Conservation (phyloP, 2,329 filamentous ascomycete species). For the Ilyonectria destructans region DNA sequence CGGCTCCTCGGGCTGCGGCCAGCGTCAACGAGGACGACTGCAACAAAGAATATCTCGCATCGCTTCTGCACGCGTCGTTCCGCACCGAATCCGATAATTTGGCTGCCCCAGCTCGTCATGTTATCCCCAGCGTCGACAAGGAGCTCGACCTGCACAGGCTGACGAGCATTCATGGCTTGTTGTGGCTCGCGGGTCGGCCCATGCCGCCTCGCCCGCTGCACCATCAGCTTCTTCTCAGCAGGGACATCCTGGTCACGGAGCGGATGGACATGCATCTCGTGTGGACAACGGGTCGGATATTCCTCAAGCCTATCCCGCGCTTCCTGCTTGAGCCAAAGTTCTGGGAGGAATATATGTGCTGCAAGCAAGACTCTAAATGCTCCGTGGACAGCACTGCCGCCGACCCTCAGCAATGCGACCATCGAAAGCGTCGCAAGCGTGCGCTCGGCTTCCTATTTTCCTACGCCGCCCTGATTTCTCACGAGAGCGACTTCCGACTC, state of each 20-base stretch:
- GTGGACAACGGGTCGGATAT: constrained; percentile 58
- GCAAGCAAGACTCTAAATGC: too few species aligned
- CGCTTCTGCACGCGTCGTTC: too few species aligned
- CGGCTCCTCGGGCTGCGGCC: too few species aligned
- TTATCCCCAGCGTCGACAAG: not conserved
- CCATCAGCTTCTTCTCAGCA: constrained; percentile 53
- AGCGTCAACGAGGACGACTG: too few species aligned
- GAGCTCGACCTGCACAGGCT: too few species aligned
- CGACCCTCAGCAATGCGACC: not conserved
- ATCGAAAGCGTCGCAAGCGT: not conserved
- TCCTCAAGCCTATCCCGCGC: constrained; percentile 35
- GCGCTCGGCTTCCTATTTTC: constrained; percentile 19
- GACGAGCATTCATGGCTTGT: not conserved
- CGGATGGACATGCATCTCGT: constrained; percentile 58
- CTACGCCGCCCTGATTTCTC: constrained; percentile 9
- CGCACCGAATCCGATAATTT: too few species aligned
- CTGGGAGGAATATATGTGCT: too few species aligned
- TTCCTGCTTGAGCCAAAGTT: too few species aligned
- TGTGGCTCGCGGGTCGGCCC: constrained; percentile 45
- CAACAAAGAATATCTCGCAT: too few species aligned
- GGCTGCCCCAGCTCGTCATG: too few species aligned
- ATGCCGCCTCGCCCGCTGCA: constrained; percentile 58
- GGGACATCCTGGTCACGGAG: constrained; percentile 57
- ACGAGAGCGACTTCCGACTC: constrained; percentile 20
- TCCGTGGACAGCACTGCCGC: too few species aligned